phyloP scores from a whole-genome alignment of 2,329 filamentous ascomycete genomes.

The Ophiostoma australiae region DNA sequence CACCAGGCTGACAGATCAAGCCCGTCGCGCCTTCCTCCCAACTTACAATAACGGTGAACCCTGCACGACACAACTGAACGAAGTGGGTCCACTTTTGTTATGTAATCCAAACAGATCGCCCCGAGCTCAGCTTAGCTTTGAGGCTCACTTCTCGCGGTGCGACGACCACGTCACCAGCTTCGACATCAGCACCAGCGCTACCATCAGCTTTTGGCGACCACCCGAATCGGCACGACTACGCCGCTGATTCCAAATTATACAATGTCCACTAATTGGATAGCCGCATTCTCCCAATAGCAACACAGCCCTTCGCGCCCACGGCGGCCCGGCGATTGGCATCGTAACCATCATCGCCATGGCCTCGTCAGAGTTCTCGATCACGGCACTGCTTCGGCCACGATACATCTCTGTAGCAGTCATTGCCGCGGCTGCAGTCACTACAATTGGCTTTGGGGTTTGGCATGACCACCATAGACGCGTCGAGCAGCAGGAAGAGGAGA shows the following conservation, averaged over 20 bases:
- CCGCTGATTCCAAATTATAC: conserved; percentile 1
- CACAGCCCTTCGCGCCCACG: neutral
- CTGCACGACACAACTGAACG: neutral
- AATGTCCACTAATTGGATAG: neutral
- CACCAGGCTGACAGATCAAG: conserved; percentile 13
- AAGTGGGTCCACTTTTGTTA: neutral
- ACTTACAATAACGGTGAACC: neutral
- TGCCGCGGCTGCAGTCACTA: conserved; percentile 24
- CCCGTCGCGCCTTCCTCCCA: neutral
- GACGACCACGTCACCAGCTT: neutral
- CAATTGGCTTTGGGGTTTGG: conserved; percentile 25
- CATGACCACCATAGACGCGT: conserved; percentile 23
- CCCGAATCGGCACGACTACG: neutral
- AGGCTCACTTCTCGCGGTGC: neutral
- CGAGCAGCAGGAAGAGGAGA: neutral
- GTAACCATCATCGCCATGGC: neutral
- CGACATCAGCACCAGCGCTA: neutral
- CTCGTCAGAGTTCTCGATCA: conserved; percentile 18
- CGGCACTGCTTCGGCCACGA: conserved; percentile 26
- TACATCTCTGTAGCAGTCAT: conserved; percentile 25
- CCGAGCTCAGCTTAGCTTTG: neutral
- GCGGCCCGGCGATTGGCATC: neutral
- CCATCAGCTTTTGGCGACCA: neutral
- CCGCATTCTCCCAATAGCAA: neutral
- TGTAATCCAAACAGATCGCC: conserved; percentile 2